These are phyloP conservation scores for Ophiostoma sp. DNA, from an alignment of 2,329 filamentous ascomycete species.

Conservation along the genomic window DNA sequence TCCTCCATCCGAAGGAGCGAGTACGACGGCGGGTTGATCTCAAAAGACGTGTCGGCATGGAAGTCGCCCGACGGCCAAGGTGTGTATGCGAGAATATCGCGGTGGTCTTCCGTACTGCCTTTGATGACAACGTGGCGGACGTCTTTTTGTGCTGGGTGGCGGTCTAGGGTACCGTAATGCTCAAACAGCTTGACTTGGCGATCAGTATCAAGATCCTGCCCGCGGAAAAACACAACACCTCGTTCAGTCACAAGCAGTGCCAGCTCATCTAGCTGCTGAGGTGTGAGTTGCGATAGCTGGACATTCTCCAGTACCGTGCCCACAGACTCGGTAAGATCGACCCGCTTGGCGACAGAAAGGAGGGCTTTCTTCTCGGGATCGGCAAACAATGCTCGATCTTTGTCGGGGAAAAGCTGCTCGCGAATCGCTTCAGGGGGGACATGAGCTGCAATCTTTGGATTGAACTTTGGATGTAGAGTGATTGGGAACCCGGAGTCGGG, in stretches of 20 bases:
- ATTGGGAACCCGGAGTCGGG: background rate
- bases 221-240: constrained; percentile 45
- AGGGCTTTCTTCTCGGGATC: background rate
- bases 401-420: background rate
- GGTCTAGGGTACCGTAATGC: constrained; percentile 45
- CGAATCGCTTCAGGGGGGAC: background rate
- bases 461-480: background rate
- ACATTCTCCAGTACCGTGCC: background rate
- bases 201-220: constrained; percentile 43
- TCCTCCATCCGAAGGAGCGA: constrained; percentile 48
- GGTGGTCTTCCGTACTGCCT: constrained; percentile 42
- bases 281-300: constrained; percentile 16
- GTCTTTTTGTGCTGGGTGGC: constrained; percentile 43
- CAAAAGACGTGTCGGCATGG: constrained; percentile 47
- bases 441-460: background rate
- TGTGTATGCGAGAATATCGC: constrained; percentile 42
- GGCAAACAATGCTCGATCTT: background rate
- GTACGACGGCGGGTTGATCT: constrained; percentile 47
- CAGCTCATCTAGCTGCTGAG: constrained; percentile 46
- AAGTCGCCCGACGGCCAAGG: constrained; percentile 44
- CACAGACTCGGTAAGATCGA: background rate
- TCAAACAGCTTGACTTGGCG: constrained; percentile 42
- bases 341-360: background rate
- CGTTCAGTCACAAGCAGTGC: constrained; percentile 44
- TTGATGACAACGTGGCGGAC: constrained; percentile 41